A percentile compares a stretch with the other conserved stretches of the same genome.
Evolutionary conservation across 495 filamentous ascomycete genomes (phyloP).

Genomic region (Hypoxylon fuscum): DNA sequence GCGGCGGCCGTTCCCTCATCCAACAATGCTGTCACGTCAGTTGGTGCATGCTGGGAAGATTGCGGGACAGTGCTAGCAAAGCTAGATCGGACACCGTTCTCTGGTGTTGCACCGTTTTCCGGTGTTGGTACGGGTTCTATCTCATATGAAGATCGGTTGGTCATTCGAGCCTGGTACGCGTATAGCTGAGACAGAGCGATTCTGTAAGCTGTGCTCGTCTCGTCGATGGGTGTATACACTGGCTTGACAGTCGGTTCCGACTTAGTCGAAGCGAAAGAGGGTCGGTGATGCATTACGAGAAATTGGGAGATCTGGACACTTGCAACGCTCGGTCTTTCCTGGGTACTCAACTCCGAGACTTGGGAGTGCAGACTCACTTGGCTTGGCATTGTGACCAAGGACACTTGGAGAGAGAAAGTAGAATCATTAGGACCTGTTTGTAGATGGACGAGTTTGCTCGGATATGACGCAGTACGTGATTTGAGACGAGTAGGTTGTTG

Average conservation of each 20-base stretch:
- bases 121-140: neutral
- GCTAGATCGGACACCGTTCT: neutral
- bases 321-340: neutral
- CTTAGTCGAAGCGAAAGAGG: neutral
- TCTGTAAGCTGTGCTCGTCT: neutral
- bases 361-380: neutral
- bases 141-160: neutral
- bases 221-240: neutral
- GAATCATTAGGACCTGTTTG: neutral
- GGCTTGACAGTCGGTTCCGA: neutral
- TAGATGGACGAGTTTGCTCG: neutral
- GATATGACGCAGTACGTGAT: neutral
- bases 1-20: neutral
- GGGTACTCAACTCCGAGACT: neutral
- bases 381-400: neutral
- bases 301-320: neutral
- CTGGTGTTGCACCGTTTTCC: too few species aligned
- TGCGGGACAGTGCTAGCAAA: too few species aligned
- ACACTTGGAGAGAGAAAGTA: neutral
- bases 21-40: neutral
- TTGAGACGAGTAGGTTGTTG: slow-evolving; percentile 5
- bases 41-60: too few species aligned
- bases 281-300: neutral
- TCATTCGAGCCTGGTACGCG: slow-evolving; percentile 20
- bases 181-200: slow-evolving; percentile 19